These are phyloP conservation scores for Globomyces sp. DNA, from an alignment of 371 early-diverging fungal species.

Conservation along the genomic window DNA sequence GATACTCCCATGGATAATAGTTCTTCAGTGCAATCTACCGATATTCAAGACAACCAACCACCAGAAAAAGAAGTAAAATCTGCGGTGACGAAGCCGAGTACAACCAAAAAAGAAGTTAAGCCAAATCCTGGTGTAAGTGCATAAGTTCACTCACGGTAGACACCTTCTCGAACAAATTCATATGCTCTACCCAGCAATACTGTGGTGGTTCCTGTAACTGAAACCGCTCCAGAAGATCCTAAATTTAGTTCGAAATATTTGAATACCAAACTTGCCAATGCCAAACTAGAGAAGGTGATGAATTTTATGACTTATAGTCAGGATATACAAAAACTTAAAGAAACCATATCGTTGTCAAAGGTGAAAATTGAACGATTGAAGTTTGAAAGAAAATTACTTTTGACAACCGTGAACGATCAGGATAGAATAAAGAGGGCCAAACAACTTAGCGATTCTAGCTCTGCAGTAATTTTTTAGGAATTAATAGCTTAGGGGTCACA, in stretches of 20 bases:
- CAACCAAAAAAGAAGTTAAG: too few relatives aligned
- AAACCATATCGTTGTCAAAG: not conserved
- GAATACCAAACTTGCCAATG: not conserved
- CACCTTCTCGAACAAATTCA: not conserved
- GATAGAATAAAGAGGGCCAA: constrained; percentile 5
- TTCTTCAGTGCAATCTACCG: too few relatives aligned
- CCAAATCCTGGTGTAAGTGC: too few relatives aligned
- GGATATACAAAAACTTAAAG: not conserved
- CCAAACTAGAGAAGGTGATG: constrained; percentile 12
- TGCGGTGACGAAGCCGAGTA: too few relatives aligned
- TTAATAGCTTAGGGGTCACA: not conserved
- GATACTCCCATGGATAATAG: too few relatives aligned
- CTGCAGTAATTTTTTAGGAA: not conserved
- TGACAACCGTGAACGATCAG: not conserved
- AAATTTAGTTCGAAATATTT: not conserved
- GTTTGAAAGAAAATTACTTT: constrained; percentile 11
- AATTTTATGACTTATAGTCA: not conserved
- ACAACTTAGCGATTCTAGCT: constrained; percentile 6
- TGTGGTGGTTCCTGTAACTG: not conserved
- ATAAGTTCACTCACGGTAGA: too few relatives aligned
- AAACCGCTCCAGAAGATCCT: not conserved
- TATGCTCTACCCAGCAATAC: not conserved
- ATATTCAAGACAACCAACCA: too few relatives aligned
- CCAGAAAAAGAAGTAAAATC: too few relatives aligned
- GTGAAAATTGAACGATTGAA: constrained; percentile 4